These are phyloP conservation scores for Rhytidhysteron rufulum DNA, from an alignment of 2,329 filamentous ascomycete genomes.

Conservation along the genomic window DNA sequence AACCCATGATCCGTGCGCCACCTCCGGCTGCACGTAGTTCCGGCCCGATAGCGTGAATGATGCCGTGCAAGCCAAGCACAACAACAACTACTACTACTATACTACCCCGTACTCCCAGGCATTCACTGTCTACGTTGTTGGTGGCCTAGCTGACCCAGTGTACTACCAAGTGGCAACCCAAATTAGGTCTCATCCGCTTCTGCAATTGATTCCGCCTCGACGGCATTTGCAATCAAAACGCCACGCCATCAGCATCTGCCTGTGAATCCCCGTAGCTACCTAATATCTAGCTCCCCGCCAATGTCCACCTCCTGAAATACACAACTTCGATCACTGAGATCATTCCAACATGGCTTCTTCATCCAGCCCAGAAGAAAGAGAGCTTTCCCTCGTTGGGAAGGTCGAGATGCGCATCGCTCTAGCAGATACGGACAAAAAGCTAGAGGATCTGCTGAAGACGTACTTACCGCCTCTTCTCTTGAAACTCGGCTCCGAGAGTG, in stretches of 20 bases:
- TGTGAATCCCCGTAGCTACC: neutral
- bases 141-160: too few species aligned
- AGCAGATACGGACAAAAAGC: constrained; percentile 77
- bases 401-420: constrained; percentile 81
- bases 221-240: neutral
- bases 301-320: too few species aligned
- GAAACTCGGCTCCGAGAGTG: constrained; percentile 79
- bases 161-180: too few species aligned
- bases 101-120: too few species aligned
- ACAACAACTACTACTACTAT: too few species aligned
- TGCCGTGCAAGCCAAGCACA: too few species aligned
- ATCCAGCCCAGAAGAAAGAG: constrained; percentile 68
- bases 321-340: too few species aligned
- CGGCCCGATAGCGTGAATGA: neutral
- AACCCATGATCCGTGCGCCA: neutral
- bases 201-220: too few species aligned
- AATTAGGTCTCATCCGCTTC: too few species aligned
- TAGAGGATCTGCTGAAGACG: constrained; percentile 71
- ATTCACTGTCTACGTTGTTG: neutral
- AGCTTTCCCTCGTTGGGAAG: constrained; percentile 78
- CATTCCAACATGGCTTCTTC: constrained; percentile 20
- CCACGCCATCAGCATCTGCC: constrained; percentile 3
- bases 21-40: neutral
- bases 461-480: constrained; percentile 80
- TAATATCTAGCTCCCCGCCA: neutral